Conservation (phyloP, 2,329 filamentous ascomycete genomes). For the Leptographium galeiforme region DNA sequence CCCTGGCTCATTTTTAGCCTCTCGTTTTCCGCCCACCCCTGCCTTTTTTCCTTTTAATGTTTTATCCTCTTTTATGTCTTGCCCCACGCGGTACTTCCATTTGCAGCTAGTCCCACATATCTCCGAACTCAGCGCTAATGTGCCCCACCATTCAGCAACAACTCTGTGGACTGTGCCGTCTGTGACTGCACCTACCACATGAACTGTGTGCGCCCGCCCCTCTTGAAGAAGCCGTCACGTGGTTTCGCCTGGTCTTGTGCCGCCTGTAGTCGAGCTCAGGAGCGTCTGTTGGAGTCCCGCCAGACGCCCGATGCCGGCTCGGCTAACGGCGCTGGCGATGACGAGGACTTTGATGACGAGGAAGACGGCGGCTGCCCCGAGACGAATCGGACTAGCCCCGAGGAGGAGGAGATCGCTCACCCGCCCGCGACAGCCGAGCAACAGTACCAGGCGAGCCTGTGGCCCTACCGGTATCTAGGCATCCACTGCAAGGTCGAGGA, state of each 20-base stretch:
- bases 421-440: slow-evolving; percentile 65
- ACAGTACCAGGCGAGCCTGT: slow-evolving; percentile 82
- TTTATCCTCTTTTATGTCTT: slow-evolving; percentile 9
- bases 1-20: not conserved
- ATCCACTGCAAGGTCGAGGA: slow-evolving; percentile 94
- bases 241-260: slow-evolving; percentile 98
- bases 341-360: slow-evolving; percentile 59
- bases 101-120: slow-evolving; percentile 6
- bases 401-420: slow-evolving; percentile 40
- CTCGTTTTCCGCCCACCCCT: not conserved
- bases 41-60: not conserved
- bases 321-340: slow-evolving; percentile 41
- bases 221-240: slow-evolving; percentile 90
- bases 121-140: slow-evolving; percentile 11
- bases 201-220: slow-evolving; percentile 85
- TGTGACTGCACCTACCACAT: slow-evolving; percentile 96
- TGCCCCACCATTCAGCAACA: slow-evolving; percentile 43
- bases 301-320: slow-evolving; percentile 53
- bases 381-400: slow-evolving; percentile 52
- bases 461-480: slow-evolving; percentile 91
- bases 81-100: slow-evolving; percentile 7
- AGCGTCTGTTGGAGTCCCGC: slow-evolving; percentile 79
- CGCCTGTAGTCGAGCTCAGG: slow-evolving; percentile 89
- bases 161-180: slow-evolving; percentile 94
- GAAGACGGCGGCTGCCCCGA: slow-evolving; percentile 44